These are phyloP conservation scores for Bondarzewia mesenterica DNA, from an alignment of 1,284 basidiomycete genomes.

Conservation along the genomic window DNA sequence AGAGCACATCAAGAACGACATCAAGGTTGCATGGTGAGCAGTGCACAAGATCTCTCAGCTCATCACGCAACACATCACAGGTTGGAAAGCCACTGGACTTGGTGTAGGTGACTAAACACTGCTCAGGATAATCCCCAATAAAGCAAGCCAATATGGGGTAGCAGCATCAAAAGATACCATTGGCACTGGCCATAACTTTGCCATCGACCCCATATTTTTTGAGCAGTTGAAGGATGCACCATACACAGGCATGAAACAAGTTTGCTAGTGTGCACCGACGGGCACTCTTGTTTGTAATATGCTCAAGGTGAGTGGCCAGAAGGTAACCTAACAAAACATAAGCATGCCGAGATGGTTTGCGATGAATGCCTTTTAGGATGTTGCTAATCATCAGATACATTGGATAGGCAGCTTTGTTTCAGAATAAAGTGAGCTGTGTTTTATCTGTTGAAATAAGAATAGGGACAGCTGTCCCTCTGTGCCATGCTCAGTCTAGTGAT, in stretches of 20 bases:
- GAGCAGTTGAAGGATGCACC: not conserved
- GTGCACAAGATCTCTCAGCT: not conserved
- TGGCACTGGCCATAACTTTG: not conserved
- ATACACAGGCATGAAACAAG: not conserved
- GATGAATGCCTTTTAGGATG: constrained; percentile 22
- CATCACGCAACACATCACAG: not conserved
- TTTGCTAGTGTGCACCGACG: not conserved
- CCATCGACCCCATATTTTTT: not conserved
- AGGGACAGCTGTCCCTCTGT: constrained; percentile 27
- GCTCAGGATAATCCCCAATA: constrained; percentile 36
- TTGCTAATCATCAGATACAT: constrained; percentile 34
- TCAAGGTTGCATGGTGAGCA: not conserved
- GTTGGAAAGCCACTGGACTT: not conserved
- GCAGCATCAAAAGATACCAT: constrained; percentile 23
- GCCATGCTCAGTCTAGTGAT: not conserved
- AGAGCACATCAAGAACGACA: not conserved
- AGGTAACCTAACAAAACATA: constrained; percentile 24
- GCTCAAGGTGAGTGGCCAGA: not conserved
- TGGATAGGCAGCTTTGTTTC: constrained; percentile 29
- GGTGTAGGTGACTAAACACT: constrained; percentile 11
- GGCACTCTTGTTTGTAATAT: not conserved
- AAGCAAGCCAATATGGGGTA: constrained; percentile 31
- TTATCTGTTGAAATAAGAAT: constrained; percentile 33
- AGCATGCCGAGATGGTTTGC: constrained; percentile 19
- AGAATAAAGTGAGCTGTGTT: constrained; percentile 27